Conservation (phyloP, 2,329 filamentous ascomycete species). For the Drechslera avenae region DNA sequence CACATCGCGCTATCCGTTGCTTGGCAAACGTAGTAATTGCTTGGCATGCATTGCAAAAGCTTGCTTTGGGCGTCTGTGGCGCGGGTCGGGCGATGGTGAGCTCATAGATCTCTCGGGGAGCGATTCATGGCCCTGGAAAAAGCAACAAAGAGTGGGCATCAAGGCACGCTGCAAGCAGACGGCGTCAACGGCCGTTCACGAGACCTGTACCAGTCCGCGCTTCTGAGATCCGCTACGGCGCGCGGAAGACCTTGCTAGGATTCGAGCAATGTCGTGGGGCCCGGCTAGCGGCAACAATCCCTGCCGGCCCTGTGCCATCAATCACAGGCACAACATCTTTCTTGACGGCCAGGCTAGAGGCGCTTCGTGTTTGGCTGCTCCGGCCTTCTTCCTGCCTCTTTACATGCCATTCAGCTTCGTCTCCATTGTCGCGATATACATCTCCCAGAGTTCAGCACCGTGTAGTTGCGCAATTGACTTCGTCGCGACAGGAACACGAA, state of each 20-base stretch:
- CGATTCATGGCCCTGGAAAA: background rate
- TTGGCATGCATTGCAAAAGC: constrained; percentile 6
- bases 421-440: background rate
- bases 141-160: background rate
- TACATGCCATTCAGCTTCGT: background rate
- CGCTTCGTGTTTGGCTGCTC: constrained; percentile 9
- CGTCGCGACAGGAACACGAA: constrained; percentile 5
- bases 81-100: constrained; percentile 1
- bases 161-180: background rate
- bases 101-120: constrained; percentile 4
- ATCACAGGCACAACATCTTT: constrained; percentile 22
- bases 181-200: background rate
- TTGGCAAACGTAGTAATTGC: constrained; percentile 4
- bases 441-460: background rate
- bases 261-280: constrained; percentile 6
- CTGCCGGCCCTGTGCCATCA: constrained; percentile 17
- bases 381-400: constrained; percentile 4
- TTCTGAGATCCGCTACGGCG: constrained; percentile 1
- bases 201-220: background rate
- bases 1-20: background rate
- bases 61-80: constrained; percentile 4
- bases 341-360: constrained; percentile 5
- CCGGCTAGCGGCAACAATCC: constrained; percentile 25
- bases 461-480: background rate
- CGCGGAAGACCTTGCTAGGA: background rate